These are phyloP conservation scores for Obelidium mucronatum DNA, from an alignment of 192 early-diverging fungal genomes.

Conservation along the genomic window DNA sequence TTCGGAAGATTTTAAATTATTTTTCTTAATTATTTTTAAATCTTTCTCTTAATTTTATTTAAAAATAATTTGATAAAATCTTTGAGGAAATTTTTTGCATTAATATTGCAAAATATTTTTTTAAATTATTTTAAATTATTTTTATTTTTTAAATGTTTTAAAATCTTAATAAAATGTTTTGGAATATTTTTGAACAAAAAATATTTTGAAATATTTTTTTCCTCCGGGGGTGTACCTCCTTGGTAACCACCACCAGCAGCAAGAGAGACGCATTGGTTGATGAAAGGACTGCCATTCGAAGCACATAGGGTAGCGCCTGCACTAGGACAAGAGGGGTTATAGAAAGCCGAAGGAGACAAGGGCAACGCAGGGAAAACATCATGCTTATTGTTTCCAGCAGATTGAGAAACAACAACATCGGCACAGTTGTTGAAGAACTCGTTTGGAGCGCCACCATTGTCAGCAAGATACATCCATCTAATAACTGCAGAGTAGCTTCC, in stretches of 20 bases:
- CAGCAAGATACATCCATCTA: conserved; percentile 16
- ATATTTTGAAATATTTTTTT: too few relatives aligned
- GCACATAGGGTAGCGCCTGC: background rate
- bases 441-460: conserved; percentile 20
- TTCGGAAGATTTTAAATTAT: too few relatives aligned
- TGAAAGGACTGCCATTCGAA: background rate
- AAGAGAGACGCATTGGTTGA: conserved; percentile 19
- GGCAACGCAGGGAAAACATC: background rate
- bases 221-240: background rate
- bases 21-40: too few relatives aligned
- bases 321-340: background rate
- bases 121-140: too few relatives aligned
- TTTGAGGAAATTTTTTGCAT: too few relatives aligned
- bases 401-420: background rate
- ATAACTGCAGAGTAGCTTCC: conserved; percentile 17
- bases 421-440: too few relatives aligned
- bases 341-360: background rate
- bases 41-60: too few relatives aligned
- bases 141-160: too few relatives aligned
- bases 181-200: too few relatives aligned
- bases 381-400: background rate
- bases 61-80: too few relatives aligned
- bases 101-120: too few relatives aligned
- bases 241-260: background rate
- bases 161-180: too few relatives aligned